Conservation (phyloP, 805 yeast genomes). For the Myxozyma sirexii region DNA sequence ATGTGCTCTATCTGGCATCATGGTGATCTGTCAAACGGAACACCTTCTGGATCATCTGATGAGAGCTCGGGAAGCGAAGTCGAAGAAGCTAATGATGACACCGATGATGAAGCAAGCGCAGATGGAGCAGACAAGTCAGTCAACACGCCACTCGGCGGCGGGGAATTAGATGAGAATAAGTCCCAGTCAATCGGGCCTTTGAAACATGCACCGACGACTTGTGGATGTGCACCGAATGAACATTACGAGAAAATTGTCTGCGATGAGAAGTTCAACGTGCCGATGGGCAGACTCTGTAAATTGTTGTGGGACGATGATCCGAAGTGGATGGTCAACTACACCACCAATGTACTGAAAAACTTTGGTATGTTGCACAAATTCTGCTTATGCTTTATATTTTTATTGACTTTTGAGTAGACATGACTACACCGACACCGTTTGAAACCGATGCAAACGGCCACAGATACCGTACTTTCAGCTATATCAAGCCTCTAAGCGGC, state of each 20-base stretch:
- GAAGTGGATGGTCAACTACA: slow-evolving; percentile 48
- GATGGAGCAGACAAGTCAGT: slow-evolving; percentile 11
- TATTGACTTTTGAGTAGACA: slow-evolving; percentile 4
- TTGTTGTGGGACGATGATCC: slow-evolving; percentile 69
- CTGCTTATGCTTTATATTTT: background rate
- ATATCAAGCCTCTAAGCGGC: slow-evolving; percentile 72
- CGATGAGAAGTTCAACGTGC: slow-evolving; percentile 56
- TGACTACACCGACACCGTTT: slow-evolving; percentile 17
- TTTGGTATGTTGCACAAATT: slow-evolving; percentile 34
- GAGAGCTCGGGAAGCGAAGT: slow-evolving; percentile 43
- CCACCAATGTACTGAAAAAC: slow-evolving; percentile 43
- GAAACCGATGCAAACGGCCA: slow-evolving; percentile 34
- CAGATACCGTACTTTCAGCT: slow-evolving; percentile 46
- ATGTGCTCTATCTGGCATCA: slow-evolving; percentile 69
- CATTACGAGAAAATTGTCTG: slow-evolving; percentile 38
- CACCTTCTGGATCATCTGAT: slow-evolving; percentile 12
- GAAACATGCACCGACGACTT: slow-evolving; percentile 60
- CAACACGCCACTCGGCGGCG: slow-evolving; percentile 41
- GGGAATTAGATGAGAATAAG: slow-evolving; percentile 5
- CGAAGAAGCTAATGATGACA: slow-evolving; percentile 42
- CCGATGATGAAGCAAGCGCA: slow-evolving; percentile 9
- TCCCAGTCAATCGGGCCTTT: slow-evolving; percentile 55
- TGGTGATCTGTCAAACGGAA: slow-evolving; percentile 25
- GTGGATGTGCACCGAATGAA: slow-evolving; percentile 44
- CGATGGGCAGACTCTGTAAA: slow-evolving; percentile 74